A percentile compares a stretch with the other conserved stretches of the same genome.
Conservation (phyloP, 73 alveolate genomes). For the Durusdinium trenchii region DNA sequence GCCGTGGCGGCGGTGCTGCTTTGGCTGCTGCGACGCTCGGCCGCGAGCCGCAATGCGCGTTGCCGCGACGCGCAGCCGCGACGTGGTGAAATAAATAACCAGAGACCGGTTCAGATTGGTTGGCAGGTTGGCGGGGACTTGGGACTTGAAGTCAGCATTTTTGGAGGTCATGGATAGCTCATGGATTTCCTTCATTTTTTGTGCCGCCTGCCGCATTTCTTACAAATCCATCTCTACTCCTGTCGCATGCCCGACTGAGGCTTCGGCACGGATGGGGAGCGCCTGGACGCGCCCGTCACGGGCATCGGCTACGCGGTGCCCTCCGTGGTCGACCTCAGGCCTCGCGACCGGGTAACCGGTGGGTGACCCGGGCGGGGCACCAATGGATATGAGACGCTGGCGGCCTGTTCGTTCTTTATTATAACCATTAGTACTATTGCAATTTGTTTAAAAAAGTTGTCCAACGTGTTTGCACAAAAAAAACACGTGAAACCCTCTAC, state of each 20-base stretch:
- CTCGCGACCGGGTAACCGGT: too few species aligned
- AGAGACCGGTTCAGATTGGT: too few species aligned
- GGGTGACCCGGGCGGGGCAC: too few species aligned
- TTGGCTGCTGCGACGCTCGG: conserved; percentile 78
- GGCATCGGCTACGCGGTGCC: conserved; percentile 87
- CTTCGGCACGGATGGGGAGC: background rate
- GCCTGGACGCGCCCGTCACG: conserved; percentile 14
- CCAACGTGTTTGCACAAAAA: too few species aligned
- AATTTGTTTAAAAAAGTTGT: too few species aligned
- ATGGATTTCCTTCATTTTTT: background rate
- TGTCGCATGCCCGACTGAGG: background rate
- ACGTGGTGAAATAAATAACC: too few species aligned
- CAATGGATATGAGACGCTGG: too few species aligned
- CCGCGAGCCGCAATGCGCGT: conserved; percentile 11
- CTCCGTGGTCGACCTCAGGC: conserved; percentile 50
- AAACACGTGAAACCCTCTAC: too few species aligned
- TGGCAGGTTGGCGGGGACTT: too few species aligned
- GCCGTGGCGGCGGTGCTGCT: conserved; percentile 81
- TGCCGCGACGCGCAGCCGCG: background rate
- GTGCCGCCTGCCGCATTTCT: background rate
- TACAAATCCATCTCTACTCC: background rate
- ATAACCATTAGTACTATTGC: too few species aligned
- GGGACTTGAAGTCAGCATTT: background rate
- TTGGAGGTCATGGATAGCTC: background rate
- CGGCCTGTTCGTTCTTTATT: too few species aligned